Base-by-base conservation (phyloP, 768 basidiomycete genomes). In the Pisolithus microcarpus region DNA sequence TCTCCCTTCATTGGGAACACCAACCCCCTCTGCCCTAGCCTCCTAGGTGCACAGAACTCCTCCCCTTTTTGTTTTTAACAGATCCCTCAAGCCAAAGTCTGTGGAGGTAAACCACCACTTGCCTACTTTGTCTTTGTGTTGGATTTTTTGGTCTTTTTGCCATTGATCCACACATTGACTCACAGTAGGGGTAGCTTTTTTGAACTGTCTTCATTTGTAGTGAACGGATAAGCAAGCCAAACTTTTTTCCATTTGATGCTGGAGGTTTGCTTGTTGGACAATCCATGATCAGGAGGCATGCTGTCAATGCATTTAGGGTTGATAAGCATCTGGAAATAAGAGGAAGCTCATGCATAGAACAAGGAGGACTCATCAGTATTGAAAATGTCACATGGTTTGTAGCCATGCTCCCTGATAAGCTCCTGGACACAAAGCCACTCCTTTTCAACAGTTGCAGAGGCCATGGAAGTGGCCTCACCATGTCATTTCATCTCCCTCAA, bases 331-430 rank as follows among this genome's bases (percentile, higher is more conserved):
- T 26, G 13, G 21, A 43, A 51, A 26, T 28, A 24, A 15, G 21
- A 49, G 26, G 37, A 37, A 51, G 53, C 60, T 2, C 49, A 71
- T 59, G 38, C 67, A 62, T 64, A 71, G 51, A 70, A 72, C 1
- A 70, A 55, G 0, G 65, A 60, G 0, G 65, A 66, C 48, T 72
- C 64, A 51, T 74, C 70, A 54, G 64, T 61, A 52, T 73, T 74
- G 37, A 66, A 74, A 16, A 69, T 43, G 51, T 74, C 66, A 18
- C 50, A 46, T 5, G 52, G 46, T 36, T 49, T 19, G 52, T 69
- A 72, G 0, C 59, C 57, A 49, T 48, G n/a, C 16, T 65, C 53
- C 38, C 56, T 44, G 8, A 71, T 66, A 0, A 72, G 36, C 19
- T 62, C 58, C 36, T 61, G 56, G 1, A 75, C 30, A 0, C 56